These are phyloP conservation scores for Populus pruinosa DNA, from an alignment of 345 rosid species.

Conservation along the genomic window DNA sequence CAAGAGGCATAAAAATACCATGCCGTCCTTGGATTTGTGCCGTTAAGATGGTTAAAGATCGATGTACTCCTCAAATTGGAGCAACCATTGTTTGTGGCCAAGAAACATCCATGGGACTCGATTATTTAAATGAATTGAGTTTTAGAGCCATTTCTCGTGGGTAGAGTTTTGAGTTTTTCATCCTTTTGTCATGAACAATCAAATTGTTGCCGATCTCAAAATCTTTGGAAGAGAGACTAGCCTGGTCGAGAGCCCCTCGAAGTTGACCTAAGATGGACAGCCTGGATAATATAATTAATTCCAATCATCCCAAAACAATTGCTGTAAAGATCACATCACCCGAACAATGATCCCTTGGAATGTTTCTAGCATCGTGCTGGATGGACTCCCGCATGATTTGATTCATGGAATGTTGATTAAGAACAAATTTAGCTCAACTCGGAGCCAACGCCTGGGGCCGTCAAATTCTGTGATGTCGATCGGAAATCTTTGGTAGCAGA, in stretches of 20 bases:
- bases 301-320: neutral
- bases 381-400: neutral
- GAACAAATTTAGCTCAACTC: no score
- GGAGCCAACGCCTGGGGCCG: neutral
- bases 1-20: neutral
- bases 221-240: neutral
- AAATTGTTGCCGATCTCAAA: neutral
- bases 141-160: neutral
- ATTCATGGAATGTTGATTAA: no score
- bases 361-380: no score
- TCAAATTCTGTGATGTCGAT: neutral
- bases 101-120: neutral
- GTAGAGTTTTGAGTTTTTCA: neutral
- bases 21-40: neutral
- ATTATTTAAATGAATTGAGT: neutral
- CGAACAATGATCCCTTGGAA: neutral
- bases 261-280: neutral
- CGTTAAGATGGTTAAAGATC: neutral
- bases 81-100: neutral
- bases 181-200: neutral
- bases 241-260: neutral
- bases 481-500: neutral
- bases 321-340: neutral
- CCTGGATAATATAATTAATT: neutral
- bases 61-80: neutral